Evolutionary conservation across 1,284 basidiomycete species (phyloP), one percentile per base, ranked within the genome.

Genomic region (Ustilago sp.): DNA sequence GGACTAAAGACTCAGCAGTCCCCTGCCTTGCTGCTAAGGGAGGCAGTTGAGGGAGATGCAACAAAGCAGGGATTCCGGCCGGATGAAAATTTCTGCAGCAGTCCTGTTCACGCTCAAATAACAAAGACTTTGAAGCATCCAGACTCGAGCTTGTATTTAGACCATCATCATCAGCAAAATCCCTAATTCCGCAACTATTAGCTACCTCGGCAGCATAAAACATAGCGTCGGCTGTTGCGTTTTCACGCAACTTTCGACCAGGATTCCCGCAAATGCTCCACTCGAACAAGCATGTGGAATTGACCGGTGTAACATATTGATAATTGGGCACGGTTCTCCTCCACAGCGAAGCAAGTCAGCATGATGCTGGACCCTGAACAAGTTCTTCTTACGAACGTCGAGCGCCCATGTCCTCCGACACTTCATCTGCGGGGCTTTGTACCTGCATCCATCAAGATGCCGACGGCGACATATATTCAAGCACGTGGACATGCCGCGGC

Each of bases 171-270:
- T n/a, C n/a, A n/a, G n/a, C n/a, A n/a, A n/a, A n/a, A n/a, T n/a
- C n/a, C n/a, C n/a, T n/a, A n/a, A n/a, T n/a, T n/a, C n/a, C n/a
- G n/a, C n/a, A n/a, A n/a, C n/a, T 9, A 17, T 23, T 36, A 17
- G 50, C 50, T 41, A 41, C 31, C 56, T 58, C 56, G 43, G 13
- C n/a, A 50, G 47, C 58, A 39, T 39, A 28, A 6, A 53, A 9
- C 11, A 39, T 8, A 45, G 43, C 43, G 43, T 17, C 43, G 43
- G 43, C 43, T 45, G 43, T 45, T 45, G 5, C 7, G 54, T 38
- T 70, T 65, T 64, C 68, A 70, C 68, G 59, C 53, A 53, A 48
- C 50, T 64, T 61, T 45, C 43, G 15, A 45, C 31, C 41, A n/a
- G 31, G 4, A 35, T 9, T 28, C 41, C 55, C 8, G 32, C 19